Base-by-base conservation (phyloP, 176 grass and related monocot species). In the Eragrostis curvula region DNA sequence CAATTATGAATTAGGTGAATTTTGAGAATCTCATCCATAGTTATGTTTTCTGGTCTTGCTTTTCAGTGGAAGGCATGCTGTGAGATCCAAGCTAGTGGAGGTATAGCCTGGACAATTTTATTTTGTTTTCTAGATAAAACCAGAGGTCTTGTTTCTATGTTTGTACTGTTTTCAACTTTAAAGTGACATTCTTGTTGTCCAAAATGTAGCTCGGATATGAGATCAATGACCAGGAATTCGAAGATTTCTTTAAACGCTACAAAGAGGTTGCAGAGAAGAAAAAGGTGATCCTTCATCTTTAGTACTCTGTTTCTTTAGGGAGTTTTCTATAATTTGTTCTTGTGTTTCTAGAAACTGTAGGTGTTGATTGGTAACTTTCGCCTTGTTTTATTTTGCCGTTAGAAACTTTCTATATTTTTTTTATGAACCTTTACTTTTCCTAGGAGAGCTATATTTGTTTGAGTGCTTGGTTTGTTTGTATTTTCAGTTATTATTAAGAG, bases 201-300 rank as follows among this genome's bases (percentile, higher is more conserved):
- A n/a, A 74, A 71, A 10, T 77, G 77, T 79, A 99, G 93, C 91
- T 96, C 70, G 96, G 96, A 73, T 99, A 96, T 90, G 89, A 96
- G 40, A 88, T 99, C 68, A 78, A 53, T 79, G 96, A 91, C 25
- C 90, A 94, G 80, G 96, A 99, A 90, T 88, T 99, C 63, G 87
- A 94, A 74, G 96, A 96, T 83, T 93, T 96, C 66, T 99, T 99
- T 86, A 99, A 88, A 79, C 96, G 93, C 67, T 99, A 96, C 80
- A 99, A 99, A 86, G 96, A 96, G 77, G 93, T 99, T 43, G 96
- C 96, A 45, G 96, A 99, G 85, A 99, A 99, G 81, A 99, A 99
- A 74, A 99, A 99, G 91, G 96, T 99, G 42, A 61, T 17, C 16
- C 9, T 74, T 86, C 15, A 58, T 67, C 12, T 72, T 1, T 12